Evolutionary conservation across 1,139 yeast species (phyloP).

Genomic region (Yamadazyma atmosphaerica): DNA sequence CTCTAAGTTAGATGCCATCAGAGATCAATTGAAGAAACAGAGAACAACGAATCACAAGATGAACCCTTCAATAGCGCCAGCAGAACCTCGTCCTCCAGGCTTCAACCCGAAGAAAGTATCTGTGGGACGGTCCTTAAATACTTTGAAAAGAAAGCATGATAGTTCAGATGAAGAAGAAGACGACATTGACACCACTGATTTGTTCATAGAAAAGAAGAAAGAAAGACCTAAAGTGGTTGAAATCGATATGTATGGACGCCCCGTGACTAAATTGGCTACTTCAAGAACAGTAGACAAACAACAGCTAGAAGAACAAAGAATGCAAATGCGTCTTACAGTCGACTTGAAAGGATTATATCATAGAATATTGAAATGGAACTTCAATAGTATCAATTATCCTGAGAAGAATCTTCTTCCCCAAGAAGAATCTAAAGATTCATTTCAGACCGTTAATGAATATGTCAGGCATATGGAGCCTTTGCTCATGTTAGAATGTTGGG

Average conservation of each 20-base stretch:
- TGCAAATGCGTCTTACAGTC: slow-evolving; percentile 79
- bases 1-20: slow-evolving; percentile 39
- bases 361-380: slow-evolving; percentile 77
- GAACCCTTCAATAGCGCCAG: slow-evolving; percentile 33
- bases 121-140: slow-evolving; percentile 37
- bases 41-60: slow-evolving; percentile 18
- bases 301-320: slow-evolving; percentile 70
- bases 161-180: slow-evolving; percentile 36
- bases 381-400: slow-evolving; percentile 60
- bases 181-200: slow-evolving; percentile 41
- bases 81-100: slow-evolving; percentile 83
- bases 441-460: slow-evolving; percentile 62
- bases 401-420: slow-evolving; percentile 37
- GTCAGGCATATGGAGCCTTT: slow-evolving; percentile 72
- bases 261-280: slow-evolving; percentile 21
- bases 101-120: slow-evolving; percentile 51
- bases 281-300: slow-evolving; percentile 31
- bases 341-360: slow-evolving; percentile 75
- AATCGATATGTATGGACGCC: slow-evolving; percentile 40
- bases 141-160: slow-evolving; percentile 34
- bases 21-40: slow-evolving; percentile 34
- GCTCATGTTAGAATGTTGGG: slow-evolving; percentile 90
- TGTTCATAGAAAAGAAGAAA: slow-evolving; percentile 37
- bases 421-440: slow-evolving; percentile 43
- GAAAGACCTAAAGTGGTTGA: slow-evolving; percentile 35